Percentiles rank a stretch among this genome's conserved stretches.
phyloP scores from a whole-genome alignment of 257 asterid species.

The Primulina eburnea region DNA sequence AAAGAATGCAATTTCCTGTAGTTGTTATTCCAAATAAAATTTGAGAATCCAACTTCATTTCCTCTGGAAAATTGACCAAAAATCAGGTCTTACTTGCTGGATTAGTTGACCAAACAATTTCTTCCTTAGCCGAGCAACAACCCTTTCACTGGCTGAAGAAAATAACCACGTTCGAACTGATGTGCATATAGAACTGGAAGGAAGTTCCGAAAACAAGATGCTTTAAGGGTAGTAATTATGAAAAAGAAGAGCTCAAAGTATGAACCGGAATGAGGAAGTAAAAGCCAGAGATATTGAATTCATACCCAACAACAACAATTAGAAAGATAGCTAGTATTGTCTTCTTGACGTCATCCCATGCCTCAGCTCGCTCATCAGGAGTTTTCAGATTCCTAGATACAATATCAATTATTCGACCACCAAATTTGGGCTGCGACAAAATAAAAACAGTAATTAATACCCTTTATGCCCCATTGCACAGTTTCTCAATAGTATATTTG shows the following conservation, averaged over 20 bases:
- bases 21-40: background rate
- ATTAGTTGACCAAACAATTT: constrained; percentile 43
- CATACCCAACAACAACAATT: constrained; percentile 45
- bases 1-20: constrained; percentile 65
- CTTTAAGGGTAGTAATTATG: background rate
- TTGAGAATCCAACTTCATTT: background rate
- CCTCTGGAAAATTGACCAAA: background rate
- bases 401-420: constrained; percentile 49
- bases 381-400: constrained; percentile 38
- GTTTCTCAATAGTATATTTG: background rate
- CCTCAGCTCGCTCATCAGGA: constrained; percentile 35
- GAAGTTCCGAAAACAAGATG: background rate
- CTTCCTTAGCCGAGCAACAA: constrained; percentile 53
- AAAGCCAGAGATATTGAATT: constrained; percentile 1
- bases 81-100: constrained; percentile 35
- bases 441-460: constrained; percentile 12
- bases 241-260: background rate
- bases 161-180: constrained; percentile 48
- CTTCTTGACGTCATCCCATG: constrained; percentile 39
- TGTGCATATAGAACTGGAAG: constrained; percentile 38
- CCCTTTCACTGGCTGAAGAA: constrained; percentile 51
- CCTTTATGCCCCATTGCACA: background rate
- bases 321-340: constrained; percentile 34
- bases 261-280: background rate
- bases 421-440: constrained; percentile 42